Conservation (phyloP, 2,329 filamentous ascomycete genomes). For the Sporothrix brasiliensis region DNA sequence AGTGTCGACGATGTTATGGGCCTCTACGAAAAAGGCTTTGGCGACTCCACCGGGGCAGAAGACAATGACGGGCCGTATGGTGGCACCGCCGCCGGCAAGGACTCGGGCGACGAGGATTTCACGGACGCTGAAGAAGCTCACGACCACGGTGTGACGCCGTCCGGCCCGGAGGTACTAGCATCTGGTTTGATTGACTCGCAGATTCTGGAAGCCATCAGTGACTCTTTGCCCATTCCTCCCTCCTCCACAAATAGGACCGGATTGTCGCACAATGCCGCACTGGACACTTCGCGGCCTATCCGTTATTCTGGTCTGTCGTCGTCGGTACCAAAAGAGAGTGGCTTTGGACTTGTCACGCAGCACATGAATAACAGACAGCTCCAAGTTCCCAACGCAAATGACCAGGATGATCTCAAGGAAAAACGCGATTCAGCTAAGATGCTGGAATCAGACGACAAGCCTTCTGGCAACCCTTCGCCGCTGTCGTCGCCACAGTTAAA, state of each 20-base stretch:
- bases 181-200: constrained; percentile 42
- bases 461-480: constrained; percentile 7
- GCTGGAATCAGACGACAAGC: constrained; percentile 42
- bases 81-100: constrained; percentile 33
- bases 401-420: constrained; percentile 37
- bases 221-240: constrained; percentile 42
- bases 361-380: constrained; percentile 32
- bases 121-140: constrained; percentile 37
- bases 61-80: constrained; percentile 42
- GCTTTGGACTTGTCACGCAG: constrained; percentile 42
- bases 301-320: constrained; percentile 47
- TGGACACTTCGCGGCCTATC: constrained; percentile 41
- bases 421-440: constrained; percentile 59
- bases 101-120: constrained; percentile 45
- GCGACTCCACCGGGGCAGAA: constrained; percentile 53
- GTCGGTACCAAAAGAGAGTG: constrained; percentile 43
- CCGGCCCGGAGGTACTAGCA: constrained; percentile 43
- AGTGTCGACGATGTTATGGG: constrained; percentile 71
- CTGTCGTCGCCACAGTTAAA: constrained; percentile 15
- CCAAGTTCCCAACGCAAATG: neutral
- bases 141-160: neutral
- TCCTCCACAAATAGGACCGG: constrained; percentile 26
- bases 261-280: constrained; percentile 33
- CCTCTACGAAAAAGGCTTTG: constrained; percentile 68
- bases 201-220: constrained; percentile 49